phyloP scores from a whole-genome alignment of 2,329 filamentous ascomycete species.

The Pestalotiopsis sp. region DNA sequence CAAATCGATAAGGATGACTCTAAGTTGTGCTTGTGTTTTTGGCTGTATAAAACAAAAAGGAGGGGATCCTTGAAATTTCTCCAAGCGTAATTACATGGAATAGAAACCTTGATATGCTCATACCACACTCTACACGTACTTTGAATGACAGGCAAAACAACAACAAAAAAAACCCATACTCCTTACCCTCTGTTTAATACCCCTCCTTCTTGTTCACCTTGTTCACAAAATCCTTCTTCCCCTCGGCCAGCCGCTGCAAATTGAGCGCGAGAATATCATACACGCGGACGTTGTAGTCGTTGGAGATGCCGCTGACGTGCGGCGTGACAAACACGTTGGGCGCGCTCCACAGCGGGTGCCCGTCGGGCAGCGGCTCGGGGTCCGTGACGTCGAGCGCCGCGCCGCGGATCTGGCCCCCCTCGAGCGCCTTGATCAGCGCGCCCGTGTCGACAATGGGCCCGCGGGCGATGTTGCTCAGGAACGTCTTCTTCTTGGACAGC shows the following conservation, averaged over 20 bases:
- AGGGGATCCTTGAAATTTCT: too few relatives aligned
- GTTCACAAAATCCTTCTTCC: constrained; percentile 30
- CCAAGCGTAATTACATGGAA: too few relatives aligned
- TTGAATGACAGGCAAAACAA: too few relatives aligned
- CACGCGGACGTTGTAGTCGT: constrained; percentile 27
- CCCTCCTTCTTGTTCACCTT: constrained; percentile 32
- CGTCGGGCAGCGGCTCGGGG: constrained; percentile 66
- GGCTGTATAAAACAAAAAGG: too few relatives aligned
- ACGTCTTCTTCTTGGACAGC: constrained; percentile 43
- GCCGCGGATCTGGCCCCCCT: constrained; percentile 43
- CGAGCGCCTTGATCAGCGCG: constrained; percentile 58
- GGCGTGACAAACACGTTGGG: constrained; percentile 60
- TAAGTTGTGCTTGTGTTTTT: too few relatives aligned
- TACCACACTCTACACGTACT: too few relatives aligned
- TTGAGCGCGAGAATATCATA: constrained; percentile 30
- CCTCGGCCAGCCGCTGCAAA: constrained; percentile 28
- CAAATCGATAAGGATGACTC: too few relatives aligned
- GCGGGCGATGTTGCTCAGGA: constrained; percentile 66
- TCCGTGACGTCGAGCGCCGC: constrained; percentile 73
- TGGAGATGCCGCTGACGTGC: constrained; percentile 32
- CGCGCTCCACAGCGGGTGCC: constrained; percentile 65
- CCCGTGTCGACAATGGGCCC: constrained; percentile 41
- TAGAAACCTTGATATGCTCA: too few relatives aligned
- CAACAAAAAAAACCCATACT: not conserved
- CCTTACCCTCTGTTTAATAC: constrained; percentile 21